These are phyloP conservation scores for Nymphaea colorata DNA, from an alignment of 164 flowering plant genomes.

Conservation along the genomic window DNA sequence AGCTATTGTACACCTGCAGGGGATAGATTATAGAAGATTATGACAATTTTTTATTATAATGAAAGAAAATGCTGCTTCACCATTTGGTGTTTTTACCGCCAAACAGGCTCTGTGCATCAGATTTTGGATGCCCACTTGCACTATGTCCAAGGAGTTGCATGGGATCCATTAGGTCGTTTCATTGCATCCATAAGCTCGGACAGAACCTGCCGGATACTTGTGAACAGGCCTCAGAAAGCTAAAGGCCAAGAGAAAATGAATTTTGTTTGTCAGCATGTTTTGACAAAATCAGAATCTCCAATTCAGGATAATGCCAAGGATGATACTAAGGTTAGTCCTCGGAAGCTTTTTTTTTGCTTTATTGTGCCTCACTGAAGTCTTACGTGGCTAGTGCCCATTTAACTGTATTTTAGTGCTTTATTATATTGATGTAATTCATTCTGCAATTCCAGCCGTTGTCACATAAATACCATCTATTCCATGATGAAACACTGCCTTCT, in stretches of 20 bases:
- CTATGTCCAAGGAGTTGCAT: slow-evolving; percentile 98
- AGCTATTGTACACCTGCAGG: too few relatives aligned
- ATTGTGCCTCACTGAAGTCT: too few relatives aligned
- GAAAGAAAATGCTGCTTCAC: too few relatives aligned
- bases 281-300: slow-evolving; percentile 54
- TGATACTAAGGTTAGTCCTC: neutral
- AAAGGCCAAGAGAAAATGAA: slow-evolving; percentile 58
- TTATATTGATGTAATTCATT: neutral
- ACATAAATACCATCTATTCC: slow-evolving; percentile 67
- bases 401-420: neutral
- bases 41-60: too few relatives aligned
- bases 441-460: slow-evolving; percentile 20
- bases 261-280: slow-evolving; percentile 70
- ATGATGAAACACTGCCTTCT: slow-evolving; percentile 95
- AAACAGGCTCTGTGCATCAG: slow-evolving; percentile 81
- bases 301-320: slow-evolving; percentile 61
- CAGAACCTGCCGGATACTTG: slow-evolving; percentile 75
- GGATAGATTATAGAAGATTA: too few relatives aligned
- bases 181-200: slow-evolving; percentile 93
- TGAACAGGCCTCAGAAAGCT: slow-evolving; percentile 59
- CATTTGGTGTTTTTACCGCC: slow-evolving; percentile 1
- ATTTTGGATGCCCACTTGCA: slow-evolving; percentile 83
- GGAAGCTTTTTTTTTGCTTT: too few relatives aligned
- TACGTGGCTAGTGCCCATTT: neutral
- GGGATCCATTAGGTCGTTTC: slow-evolving; percentile 84